Base-by-base conservation (phyloP, 2,329 filamentous ascomycete genomes). In the Metarhizium brunneum region DNA sequence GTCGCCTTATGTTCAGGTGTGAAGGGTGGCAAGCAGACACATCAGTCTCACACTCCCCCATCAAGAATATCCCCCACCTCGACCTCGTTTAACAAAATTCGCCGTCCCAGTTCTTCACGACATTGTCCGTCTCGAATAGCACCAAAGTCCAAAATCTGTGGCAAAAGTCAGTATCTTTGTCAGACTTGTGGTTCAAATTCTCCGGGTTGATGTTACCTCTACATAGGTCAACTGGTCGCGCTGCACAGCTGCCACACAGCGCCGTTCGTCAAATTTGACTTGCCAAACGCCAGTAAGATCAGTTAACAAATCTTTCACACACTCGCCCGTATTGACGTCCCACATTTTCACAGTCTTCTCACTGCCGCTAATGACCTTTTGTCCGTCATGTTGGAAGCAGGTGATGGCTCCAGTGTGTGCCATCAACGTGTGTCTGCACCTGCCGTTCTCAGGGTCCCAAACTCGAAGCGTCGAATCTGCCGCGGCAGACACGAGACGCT, bases 251-350 rank as follows among this genome's bases (percentile, higher is more conserved):
- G 94, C 94, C 56, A 99, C 94, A 69, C 94, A 99, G 69, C 92
- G 83, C 62, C 94, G 82, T 67, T 95, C 90, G 66, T 99, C 92
- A 73, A 99, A 99, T 66, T 94, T 94, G 65, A 99, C 94, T 74
- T 99, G 94, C 94, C 94, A 99, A 7, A 99, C 94, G n/a, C 92
- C 92, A 62, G 87, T 92, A 40, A 99, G 79, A 66, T 96, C 92
- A 14, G 90, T 96, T 65, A 99, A 78, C 47, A 99, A 80, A 70
- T 99, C 92, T 62, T 92, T 88, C 53, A 96, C 85, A 68, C 91
- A 96, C 64, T 96, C 88, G 51, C 94, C 94, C 2, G 87, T 95
- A 64, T 85, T 84, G 52, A 96, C 88, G 66, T 99, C 90, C 94
- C 94, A 99, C 90, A 99, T 95, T 77, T 99, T 99, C 60, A 99